Base-by-base conservation (phyloP, 2,329 filamentous ascomycete genomes). In the Monascus ruber region DNA sequence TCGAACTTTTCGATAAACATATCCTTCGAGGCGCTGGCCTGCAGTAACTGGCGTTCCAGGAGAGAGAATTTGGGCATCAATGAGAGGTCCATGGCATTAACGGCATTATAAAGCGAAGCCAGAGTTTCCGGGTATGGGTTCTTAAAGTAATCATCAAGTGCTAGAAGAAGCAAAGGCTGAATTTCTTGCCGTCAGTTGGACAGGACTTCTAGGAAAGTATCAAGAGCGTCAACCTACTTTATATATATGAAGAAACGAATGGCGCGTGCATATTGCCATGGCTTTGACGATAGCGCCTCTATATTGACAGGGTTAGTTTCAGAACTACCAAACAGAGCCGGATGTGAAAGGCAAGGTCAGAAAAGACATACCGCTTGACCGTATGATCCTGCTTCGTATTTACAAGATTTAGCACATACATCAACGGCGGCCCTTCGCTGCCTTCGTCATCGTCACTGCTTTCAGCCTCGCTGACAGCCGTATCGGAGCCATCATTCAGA, bases 1-100 rank as follows among this genome's bases (percentile, higher is more conserved):
- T 95, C 87, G 52, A 98, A 98, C 58, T 96, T 98, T 58, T 98
- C 91, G 27, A 95, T 77, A 56, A 98, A 98, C 52, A 98, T 77
- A 58, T 98, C 91, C 58, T 93, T 94, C 51, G 87, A 88, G 52
- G 95, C 88, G 57, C 83, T 94, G 6, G 85, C 80, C 58, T 94
- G 86, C 25, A 98, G 64, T 39, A 98, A 80, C 50, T 86, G 80
- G 37, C 83, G 77, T 63, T 98, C 91, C 5, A 95, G 74, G 29
- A 82, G 68, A 43, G 83, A 93, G 38, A 98, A 70, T 48, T 74
- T 81, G 1, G 91, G 91, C 78, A 98, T 85, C 9, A 96, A 69
- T 0, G 89, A 95, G 42, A 98, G 72, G 53, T 98, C 91, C 91
- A 98, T 98, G 39, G 78, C 79, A 59, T 98, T 98, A 46, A 98